These are phyloP conservation scores for Cytospora paraplurivora DNA, from an alignment of 2,329 filamentous ascomycete species.

Conservation along the genomic window DNA sequence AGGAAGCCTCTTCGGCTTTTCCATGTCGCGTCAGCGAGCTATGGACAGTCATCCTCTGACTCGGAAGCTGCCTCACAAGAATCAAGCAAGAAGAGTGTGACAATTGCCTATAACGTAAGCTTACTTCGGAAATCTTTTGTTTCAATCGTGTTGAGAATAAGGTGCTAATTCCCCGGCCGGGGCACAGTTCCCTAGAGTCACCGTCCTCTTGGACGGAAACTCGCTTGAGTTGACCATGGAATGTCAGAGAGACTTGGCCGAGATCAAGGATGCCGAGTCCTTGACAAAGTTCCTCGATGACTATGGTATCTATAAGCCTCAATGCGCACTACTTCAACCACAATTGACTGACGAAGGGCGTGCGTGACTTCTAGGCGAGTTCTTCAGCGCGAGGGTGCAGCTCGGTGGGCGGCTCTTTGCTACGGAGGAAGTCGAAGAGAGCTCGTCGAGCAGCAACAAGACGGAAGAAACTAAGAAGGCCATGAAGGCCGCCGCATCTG, in stretches of 20 bases:
- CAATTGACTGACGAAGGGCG: not conserved
- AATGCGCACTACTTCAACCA: not conserved
- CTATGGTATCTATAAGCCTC: not conserved
- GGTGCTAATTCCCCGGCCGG: not conserved
- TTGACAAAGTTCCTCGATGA: not conserved
- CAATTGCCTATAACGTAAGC: not conserved
- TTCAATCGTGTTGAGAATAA: not conserved
- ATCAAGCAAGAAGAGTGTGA: not conserved
- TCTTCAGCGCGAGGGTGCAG: slow-evolving; percentile 4
- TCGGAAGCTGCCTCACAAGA: not conserved
- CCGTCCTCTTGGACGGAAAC: not conserved
- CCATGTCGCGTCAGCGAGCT: slow-evolving; percentile 2
- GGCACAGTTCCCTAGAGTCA: not conserved
- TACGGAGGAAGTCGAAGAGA: slow-evolving; percentile 1
- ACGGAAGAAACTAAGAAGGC: not conserved
- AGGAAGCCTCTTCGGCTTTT: not conserved
- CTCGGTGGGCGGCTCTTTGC: slow-evolving; percentile 1
- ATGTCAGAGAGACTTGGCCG: not conserved
- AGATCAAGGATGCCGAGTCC: not conserved
- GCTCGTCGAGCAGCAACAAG: not conserved
- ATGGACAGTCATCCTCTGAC: not conserved
- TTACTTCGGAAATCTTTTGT: not conserved
- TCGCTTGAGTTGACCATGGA: slow-evolving; percentile 2
- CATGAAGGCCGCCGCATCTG: slow-evolving; percentile 2
- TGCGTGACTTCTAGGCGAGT: not conserved